Evolutionary conservation across 495 filamentous ascomycete genomes (phyloP), one percentile per base, ranked within the genome.

Genomic region (Aspergillus hancockii): DNA sequence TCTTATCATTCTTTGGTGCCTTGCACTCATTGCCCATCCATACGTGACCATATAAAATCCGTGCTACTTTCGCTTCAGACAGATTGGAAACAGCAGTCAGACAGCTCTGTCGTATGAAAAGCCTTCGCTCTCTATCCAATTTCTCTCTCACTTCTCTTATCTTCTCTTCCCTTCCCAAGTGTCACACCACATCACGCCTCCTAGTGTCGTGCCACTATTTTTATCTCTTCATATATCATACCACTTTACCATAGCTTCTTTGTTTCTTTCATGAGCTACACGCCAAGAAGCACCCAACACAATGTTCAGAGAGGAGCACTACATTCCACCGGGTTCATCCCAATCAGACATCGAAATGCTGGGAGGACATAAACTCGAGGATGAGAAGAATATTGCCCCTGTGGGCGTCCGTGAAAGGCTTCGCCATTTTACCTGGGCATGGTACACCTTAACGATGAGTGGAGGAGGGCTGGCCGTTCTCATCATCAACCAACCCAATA

Each of bases 361-460:
- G 18, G 59, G 13, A 5, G 13, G 13, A 9, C 19, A 22, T 1
- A 47, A 73, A 14, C 21, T 32, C 5, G 65, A 74, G 49, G 57
- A 65, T 21, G 46, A 46, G 49, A 40, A 66, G 28, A 69, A 68
- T 16, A 59, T 54, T 19, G 30, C 46, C 18, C 60, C 28, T 8
- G 13, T 75, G 14, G n/a, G 28, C 50, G 55, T 82, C 34, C 66
- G 71, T 9, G 73, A 80, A 55, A 76, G 87, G 6, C 71, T 89
- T 4, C 75, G 81, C 54, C 87, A 89, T 62, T 88, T 89, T 65
- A 90, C 87, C n/a, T 89, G 85, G 82, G 85, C 86, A 23, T 89
- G 86, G 81, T 91, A 85, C 67, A 88, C 84, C 12, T 67, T 86
- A 18, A 86, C 83, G 18, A 89, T 90, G 85, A 83, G 85, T 38